Evolutionary conservation across 2,329 filamentous ascomycete genomes (phyloP).

Genomic region (Rugonectria rugulosa): DNA sequence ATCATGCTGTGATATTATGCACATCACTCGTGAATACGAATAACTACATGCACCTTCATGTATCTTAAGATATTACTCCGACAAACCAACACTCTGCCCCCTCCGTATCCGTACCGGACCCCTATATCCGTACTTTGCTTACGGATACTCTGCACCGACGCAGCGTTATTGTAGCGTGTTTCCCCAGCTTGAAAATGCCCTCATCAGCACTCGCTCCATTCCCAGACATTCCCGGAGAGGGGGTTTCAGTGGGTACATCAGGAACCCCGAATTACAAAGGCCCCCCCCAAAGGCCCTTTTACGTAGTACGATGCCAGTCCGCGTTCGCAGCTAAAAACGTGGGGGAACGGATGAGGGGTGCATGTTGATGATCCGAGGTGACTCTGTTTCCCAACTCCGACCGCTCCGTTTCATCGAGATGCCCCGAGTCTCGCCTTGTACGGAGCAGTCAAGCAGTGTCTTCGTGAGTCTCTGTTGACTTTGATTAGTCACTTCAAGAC

Average conservation of each 20-base stretch:
- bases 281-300: conserved; percentile 6
- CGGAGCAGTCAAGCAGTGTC: too few species aligned
- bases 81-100: too few species aligned
- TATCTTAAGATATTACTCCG: too few species aligned
- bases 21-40: too few species aligned
- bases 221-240: conserved; percentile 19
- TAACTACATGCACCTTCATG: too few species aligned
- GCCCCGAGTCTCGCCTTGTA: not conserved
- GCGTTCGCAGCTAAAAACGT: conserved; percentile 19
- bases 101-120: not conserved
- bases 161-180: too few species aligned
- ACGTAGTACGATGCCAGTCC: conserved; percentile 10
- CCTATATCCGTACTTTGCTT: too few species aligned
- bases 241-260: conserved; percentile 16
- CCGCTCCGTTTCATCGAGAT: not conserved
- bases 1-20: too few species aligned
- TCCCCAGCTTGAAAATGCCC: not conserved
- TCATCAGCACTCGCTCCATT: not conserved
- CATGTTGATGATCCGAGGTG: conserved; percentile 18
- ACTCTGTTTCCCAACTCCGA: not conserved
- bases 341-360: conserved; percentile 22
- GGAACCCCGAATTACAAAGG: too few species aligned
- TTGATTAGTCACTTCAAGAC: too few species aligned
- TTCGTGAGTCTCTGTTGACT: too few species aligned
- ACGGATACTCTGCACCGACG: not conserved